Evolutionary conservation across 352 stramenopile genomes (phyloP), one percentile per base, ranked within the genome.

Genomic region (Pythium brachiatum): DNA sequence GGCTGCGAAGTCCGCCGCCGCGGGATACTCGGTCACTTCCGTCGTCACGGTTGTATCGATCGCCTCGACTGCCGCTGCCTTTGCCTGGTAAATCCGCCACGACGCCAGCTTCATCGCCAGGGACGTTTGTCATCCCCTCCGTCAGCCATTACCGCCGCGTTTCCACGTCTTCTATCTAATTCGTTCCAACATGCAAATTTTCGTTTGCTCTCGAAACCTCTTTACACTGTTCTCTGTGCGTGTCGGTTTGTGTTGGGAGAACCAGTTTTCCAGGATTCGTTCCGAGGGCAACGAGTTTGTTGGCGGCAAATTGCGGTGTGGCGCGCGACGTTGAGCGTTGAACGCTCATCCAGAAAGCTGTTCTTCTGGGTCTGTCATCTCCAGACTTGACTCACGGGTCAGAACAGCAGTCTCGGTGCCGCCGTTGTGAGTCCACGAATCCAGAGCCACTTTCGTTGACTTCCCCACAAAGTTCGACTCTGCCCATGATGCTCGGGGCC

Each of bases 21-120:
- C 31, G 31, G 20, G 41, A 6, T 18, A 48, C n/a, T 36, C 54
- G 23, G 11, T 52, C 41, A 50, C 43, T 7, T 60, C 59, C 0
- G 39, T 64, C 27, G 46, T 62, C 21, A 62, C 52, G n/a, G 26
- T 66, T 26, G 32, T 72, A 38, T 56, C 58, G 27, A 39, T 69
- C 26, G 48, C 26, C 9, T 53, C 62, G 21, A 55, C 62, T 15
- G 57, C 51, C 53, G 48, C 50, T 8, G 58, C 64, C 16, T 15
- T 72, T 21, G 43, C 46, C 16, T 70, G 64, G 64, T 66, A 66
- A 55, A 64, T 15, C 7, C 1, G 2, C 53, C 9, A 9, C 12
- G 38, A 0, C 38, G 31, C 9, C 15, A 12, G 31, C n/a, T 38
- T 38, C 15, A 38, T 38, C 31, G 9, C 15, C 31, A 7, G 2